Evolutionary conservation across 306 rosid genomes (phyloP).

Genomic region (Quercus variabilis): DNA sequence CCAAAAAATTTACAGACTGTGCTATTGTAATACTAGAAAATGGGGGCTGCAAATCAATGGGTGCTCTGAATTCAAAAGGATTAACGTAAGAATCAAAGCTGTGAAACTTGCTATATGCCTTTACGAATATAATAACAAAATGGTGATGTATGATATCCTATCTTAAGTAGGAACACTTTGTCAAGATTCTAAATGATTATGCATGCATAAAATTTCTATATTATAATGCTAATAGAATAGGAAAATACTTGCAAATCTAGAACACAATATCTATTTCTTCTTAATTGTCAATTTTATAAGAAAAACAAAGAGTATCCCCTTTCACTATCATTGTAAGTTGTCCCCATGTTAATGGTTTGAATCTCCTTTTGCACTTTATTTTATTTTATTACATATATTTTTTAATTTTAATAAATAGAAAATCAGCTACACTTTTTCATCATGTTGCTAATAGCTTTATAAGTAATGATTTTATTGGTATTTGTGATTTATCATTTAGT

Average conservation of each 20-base stretch:
- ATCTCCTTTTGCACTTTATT: not conserved
- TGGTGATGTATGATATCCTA: not conserved
- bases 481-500: not conserved
- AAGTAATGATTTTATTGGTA: not conserved
- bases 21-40: conserved; percentile 89
- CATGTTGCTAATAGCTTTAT: not conserved
- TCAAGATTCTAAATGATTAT: not conserved
- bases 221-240: not conserved
- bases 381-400: not conserved
- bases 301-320: too few relatives aligned
- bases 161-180: not conserved
- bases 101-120: not conserved
- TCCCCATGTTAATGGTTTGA: not conserved
- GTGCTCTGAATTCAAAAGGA: conserved; percentile 62
- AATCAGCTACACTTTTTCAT: not conserved
- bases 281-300: not conserved
- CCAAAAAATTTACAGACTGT: conserved; percentile 92
- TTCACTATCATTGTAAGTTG: not conserved
- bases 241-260: not conserved
- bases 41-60: conserved; percentile 97
- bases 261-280: not conserved
- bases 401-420: not conserved
- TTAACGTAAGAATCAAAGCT: conserved; percentile 58
- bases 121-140: not conserved
- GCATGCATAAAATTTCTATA: not conserved